phyloP scores from a whole-genome alignment of 129 eudicot species.

The Mikania micrantha region DNA sequence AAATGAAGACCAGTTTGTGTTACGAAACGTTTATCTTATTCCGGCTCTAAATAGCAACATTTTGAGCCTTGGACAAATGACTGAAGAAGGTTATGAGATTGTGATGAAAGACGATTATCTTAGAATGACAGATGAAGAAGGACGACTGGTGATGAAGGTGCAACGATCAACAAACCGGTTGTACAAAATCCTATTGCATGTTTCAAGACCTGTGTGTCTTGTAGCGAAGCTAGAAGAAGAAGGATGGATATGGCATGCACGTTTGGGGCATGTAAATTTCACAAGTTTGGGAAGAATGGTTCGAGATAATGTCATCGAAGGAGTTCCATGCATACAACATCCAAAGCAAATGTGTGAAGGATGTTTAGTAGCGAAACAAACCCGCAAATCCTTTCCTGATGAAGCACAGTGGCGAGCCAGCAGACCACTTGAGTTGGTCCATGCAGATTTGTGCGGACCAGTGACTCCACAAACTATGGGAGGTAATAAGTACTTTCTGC shows the following conservation, averaged over 20 bases:
- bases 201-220: not conserved
- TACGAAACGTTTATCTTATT: not conserved
- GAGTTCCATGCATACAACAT: not conserved
- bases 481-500: not conserved
- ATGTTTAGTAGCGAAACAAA: not conserved
- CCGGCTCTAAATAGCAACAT: not conserved
- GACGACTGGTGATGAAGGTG: not conserved
- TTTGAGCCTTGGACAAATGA: not conserved
- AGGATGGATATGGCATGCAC: not conserved
- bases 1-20: not conserved
- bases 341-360: not conserved
- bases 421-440: not conserved
- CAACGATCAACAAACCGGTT: not conserved
- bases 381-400: not conserved
- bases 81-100: not conserved
- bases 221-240: not conserved
- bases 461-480: not conserved
- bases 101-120: not conserved
- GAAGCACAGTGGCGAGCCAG: not conserved
- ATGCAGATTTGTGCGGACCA: not conserved
- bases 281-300: not conserved
- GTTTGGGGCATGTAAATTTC: not conserved
- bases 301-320: not conserved
- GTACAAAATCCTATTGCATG: not conserved
- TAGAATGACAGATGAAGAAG: not conserved